Base-by-base conservation (phyloP, 2,329 filamentous ascomycete species). In the Botrytis galanthina region DNA sequence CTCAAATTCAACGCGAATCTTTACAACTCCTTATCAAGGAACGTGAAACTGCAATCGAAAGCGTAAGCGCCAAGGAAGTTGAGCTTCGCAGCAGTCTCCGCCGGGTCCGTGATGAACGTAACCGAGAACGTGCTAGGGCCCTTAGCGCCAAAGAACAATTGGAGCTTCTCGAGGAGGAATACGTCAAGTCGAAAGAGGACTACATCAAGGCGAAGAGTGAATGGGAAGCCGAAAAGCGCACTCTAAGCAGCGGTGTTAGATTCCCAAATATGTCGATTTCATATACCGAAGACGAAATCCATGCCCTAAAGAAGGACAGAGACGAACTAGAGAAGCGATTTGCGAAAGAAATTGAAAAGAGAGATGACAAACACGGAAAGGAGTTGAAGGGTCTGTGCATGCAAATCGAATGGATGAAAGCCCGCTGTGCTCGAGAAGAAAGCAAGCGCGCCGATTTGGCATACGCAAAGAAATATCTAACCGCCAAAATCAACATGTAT, bases 341-440 rank as follows among this genome's bases (percentile, higher is more conserved):
- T n/a, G 57, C 18, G 35, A 78, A 80, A 71, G 78, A 81, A 67
- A 76, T 80, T 29, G 80, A 81, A 57, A 80, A 80, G 73, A 79
- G 75, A 71, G 90, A 94, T 78, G 89, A 89, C 76, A 86, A 88
- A 62, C 93, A 96, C 81, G 85, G 87, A 78, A 91, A 90, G 82
- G 93, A 97, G 83, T 85, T 98, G 71, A 89, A 91, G 77, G 95
- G 95, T 29, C 87, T 98, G 80, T 89, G 90, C 71, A 92, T 96
- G 84, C 95, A 98, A 83, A 95, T 98, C 81, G 89, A 94, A 79
- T 98, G 93, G 90, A 89, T 98, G 81, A 90, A 94, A 79, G 93
- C 93, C 2, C 90, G 92, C 70, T 93, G 92, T 84, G 87, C 89
- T 80, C 89, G 96, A 46, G 95, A 98, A 83, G 90, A 93, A 78